Evolutionary conservation across 140 eudicot species (phyloP).

Genomic region (Flaveria floridana): DNA sequence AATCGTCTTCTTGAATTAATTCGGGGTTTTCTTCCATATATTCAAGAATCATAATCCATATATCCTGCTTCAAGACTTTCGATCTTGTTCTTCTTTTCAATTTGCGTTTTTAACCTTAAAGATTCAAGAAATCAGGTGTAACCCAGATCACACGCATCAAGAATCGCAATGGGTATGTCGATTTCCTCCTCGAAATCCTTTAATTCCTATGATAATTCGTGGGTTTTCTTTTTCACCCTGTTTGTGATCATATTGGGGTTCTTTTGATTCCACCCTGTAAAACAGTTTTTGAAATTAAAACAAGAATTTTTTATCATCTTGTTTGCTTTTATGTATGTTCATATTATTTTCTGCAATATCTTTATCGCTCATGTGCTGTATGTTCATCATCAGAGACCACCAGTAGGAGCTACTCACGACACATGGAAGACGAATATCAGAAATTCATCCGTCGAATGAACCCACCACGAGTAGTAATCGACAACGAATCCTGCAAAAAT

Average conservation of each 20-base stretch:
- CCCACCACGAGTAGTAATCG: constrained; percentile 89
- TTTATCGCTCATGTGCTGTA: too few relatives aligned
- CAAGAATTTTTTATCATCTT: constrained; percentile 1
- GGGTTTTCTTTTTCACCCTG: background rate
- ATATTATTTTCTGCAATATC: too few relatives aligned
- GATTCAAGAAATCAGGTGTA: constrained; percentile 18
- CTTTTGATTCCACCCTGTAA: too few relatives aligned
- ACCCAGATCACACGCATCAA: constrained; percentile 23
- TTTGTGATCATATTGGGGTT: too few relatives aligned
- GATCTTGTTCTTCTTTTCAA: background rate
- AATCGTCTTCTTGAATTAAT: background rate
- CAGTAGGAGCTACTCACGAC: constrained; percentile 53
- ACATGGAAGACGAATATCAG: constrained; percentile 83
- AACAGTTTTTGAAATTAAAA: background rate
- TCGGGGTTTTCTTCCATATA: background rate
- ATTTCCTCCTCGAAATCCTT: background rate
- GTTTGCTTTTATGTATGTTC: too few relatives aligned
- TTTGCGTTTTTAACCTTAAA: constrained; percentile 8
- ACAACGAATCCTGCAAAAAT: constrained; percentile 72
- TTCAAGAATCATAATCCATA: background rate
- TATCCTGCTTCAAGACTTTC: too few relatives aligned
- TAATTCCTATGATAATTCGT: background rate
- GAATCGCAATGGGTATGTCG: constrained; percentile 36
- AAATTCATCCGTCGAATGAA: constrained; percentile 84
- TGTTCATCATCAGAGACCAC: constrained; percentile 41